Percentiles rank a stretch among this genome's conserved stretches.
Evolutionary conservation across 139 green algal species (phyloP).

Genomic region (Ettlia oleoabundans): DNA sequence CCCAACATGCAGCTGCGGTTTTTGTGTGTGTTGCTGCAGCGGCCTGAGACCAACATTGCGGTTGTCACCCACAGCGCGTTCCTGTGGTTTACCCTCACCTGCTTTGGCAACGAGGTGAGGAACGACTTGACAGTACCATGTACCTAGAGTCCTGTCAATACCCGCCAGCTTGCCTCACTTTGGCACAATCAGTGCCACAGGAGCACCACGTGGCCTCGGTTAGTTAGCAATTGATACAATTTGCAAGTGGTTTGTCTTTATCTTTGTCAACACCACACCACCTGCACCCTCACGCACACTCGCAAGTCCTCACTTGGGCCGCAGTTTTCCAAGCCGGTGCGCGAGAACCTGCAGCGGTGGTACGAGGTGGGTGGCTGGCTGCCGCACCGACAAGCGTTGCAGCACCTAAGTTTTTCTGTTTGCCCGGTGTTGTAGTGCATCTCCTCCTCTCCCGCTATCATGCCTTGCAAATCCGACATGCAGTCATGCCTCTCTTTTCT

Average conservation of each 20-base stretch:
- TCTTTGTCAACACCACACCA: too few relatives aligned
- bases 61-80: slow-evolving; percentile 66
- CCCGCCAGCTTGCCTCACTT: too few relatives aligned
- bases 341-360: slow-evolving; percentile 43
- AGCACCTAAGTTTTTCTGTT: neutral
- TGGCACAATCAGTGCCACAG: too few relatives aligned
- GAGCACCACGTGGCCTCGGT: too few relatives aligned
- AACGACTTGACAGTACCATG: neutral
- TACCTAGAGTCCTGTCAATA: too few relatives aligned
- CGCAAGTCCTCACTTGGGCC: neutral
- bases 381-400: neutral
- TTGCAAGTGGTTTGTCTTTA: too few relatives aligned
- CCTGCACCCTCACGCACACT: too few relatives aligned
- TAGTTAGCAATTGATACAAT: too few relatives aligned
- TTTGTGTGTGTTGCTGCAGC: slow-evolving; percentile 11
- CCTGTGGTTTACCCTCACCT: slow-evolving; percentile 56
- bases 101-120: slow-evolving; percentile 50
- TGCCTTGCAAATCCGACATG: too few relatives aligned
- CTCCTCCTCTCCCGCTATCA: too few relatives aligned
- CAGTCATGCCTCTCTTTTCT: too few relatives aligned
- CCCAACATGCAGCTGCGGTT: too few relatives aligned
- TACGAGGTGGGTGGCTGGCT: slow-evolving; percentile 17
- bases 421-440: neutral
- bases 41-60: slow-evolving; percentile 59
- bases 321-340: slow-evolving; percentile 30